A percentile compares a stretch with the other conserved stretches of the same genome.
These are phyloP conservation scores for Candida cerambycidarum DNA, from an alignment of 805 yeast species.

Conservation along the genomic window DNA sequence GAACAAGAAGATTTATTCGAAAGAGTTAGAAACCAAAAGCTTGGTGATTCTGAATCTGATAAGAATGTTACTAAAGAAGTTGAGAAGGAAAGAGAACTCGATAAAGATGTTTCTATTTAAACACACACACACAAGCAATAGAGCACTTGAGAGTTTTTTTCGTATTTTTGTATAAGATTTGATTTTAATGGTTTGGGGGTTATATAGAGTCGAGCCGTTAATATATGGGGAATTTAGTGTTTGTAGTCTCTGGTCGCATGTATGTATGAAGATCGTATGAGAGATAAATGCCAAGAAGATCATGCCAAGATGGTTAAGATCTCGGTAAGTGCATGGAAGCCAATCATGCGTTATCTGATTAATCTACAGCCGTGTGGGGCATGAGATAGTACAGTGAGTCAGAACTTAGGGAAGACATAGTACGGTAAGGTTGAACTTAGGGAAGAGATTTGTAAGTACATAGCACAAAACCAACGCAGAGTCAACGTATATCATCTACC, in stretches of 20 bases:
- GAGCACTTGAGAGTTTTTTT: neutral
- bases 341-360: too few species aligned
- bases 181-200: conserved; percentile 14
- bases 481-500: conserved; percentile 13
- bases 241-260: neutral
- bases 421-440: too few species aligned
- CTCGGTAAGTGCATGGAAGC: too few species aligned
- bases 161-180: conserved; percentile 4
- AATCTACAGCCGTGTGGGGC: too few species aligned
- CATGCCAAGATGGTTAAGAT: too few species aligned
- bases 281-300: neutral
- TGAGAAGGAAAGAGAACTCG: conserved; percentile 9
- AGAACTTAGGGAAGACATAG: too few species aligned
- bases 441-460: too few species aligned
- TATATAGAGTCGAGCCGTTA: conserved; percentile 17
- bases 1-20: conserved; percentile 39
- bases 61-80: conserved; percentile 10
- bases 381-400: too few species aligned
- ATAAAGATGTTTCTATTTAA: conserved; percentile 7
- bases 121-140: conserved; percentile 8
- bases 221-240: conserved; percentile 7
- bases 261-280: too few species aligned
- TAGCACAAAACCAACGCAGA: too few species aligned
- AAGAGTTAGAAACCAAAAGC: conserved; percentile 24
- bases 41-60: conserved; percentile 15